Evolutionary conservation across 495 filamentous ascomycete species (phyloP), one percentile per base, ranked within the genome.

Genomic region (Lepraria neglecta): DNA sequence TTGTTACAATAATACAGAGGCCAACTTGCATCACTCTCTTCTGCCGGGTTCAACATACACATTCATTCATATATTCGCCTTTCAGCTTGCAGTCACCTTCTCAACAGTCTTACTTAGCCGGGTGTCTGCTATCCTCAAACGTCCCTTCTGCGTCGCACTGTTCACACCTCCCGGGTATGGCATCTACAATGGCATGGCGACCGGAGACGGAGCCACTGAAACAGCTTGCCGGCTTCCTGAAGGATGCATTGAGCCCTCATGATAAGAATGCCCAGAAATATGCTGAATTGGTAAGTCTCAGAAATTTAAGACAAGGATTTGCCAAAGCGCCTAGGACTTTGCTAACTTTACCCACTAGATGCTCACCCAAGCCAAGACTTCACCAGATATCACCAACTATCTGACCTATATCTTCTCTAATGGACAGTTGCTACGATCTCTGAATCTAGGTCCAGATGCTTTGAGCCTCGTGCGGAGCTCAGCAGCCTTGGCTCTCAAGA

Each of bases 311-410:
- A 46, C 21, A 28, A 27, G 33, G 51, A 50, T 46, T 21, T 28
- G 6, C n/a, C 11, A 24, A 51, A 27, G 12, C 24, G 17, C 24
- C 43, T 30, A 33, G 31, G 24, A 61, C 63, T 44, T 35, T 40
- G 56, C 46, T 62, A 19, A 56, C 24, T 31, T 11, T 17, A 19
- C 27, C 24, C 2, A 33, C 58, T 70, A 98, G 94, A 95, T 97
- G 91, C 89, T 99, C 67, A 80, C 84, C 58, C 88, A 95, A 78
- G 94, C 95, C 42, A 92, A 91, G 71, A 76, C 83, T 15, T 95
- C 86, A 17, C 92, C 92, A 10, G 92, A 97, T 72, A 90, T 97
- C 78, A 89, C 92, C 75, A 97, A 97, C 74, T 99, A 99, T 71
- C 83, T 99, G 52, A 87, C 90, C 54, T 97, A 91, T 70, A 81